A percentile compares a stretch with the other conserved stretches of the same genome.
Conservation (phyloP, 1,139 yeast species). For the Suhomyces guaymorum region DNA sequence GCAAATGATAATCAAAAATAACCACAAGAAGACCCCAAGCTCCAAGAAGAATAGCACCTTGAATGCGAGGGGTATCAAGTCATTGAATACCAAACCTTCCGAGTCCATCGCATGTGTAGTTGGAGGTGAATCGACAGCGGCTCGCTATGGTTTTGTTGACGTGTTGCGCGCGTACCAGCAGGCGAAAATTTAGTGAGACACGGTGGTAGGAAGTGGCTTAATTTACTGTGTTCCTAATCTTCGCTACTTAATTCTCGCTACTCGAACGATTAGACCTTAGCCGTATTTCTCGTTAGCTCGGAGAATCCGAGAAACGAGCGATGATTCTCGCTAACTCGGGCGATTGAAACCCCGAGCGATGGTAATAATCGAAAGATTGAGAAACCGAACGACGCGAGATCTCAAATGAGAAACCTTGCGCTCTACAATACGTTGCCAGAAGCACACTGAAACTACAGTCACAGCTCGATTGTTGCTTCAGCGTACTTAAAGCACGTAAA, state of each 20-base stretch:
- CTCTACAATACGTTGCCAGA: not conserved
- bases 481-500: slow-evolving; percentile 33
- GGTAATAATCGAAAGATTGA: too few species aligned
- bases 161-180: not conserved
- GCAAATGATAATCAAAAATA: slow-evolving; percentile 29
- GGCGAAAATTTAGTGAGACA: too few species aligned
- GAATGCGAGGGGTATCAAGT: slow-evolving; percentile 41
- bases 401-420: too few species aligned
- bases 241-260: too few species aligned
- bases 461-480: slow-evolving; percentile 26
- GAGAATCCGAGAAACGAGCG: too few species aligned
- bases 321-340: too few species aligned
- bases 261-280: too few species aligned
- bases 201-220: too few species aligned
- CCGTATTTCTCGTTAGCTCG: too few species aligned
- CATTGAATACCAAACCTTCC: slow-evolving; percentile 7
- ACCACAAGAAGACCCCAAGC: slow-evolving; percentile 40
- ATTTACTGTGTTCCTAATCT: too few species aligned
- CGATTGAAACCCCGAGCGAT: too few species aligned
- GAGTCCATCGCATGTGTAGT: slow-evolving; percentile 2
- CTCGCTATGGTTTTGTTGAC: not conserved
- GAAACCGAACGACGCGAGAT: too few species aligned
- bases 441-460: not conserved
- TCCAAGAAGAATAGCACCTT: slow-evolving; percentile 35
- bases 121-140: not conserved